Percentiles rank a stretch among this genome's conserved stretches.
Evolutionary conservation across 257 asterid species (phyloP).

Genomic region (Schizonepeta tenuifolia): DNA sequence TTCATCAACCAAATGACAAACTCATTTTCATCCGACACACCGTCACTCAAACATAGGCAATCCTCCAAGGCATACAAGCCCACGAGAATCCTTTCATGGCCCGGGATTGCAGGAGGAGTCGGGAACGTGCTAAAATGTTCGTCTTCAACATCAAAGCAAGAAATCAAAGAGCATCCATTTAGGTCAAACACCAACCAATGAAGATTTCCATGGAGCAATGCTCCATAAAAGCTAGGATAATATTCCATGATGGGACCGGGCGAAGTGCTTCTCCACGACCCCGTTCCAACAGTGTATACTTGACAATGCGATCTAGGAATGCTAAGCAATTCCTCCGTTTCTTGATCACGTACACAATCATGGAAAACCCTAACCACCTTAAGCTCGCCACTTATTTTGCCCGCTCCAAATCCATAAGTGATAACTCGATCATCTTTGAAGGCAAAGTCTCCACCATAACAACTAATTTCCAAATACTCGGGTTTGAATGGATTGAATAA

Average conservation of each 20-base stretch:
- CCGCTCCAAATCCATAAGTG: constrained; percentile 49
- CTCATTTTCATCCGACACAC: neutral
- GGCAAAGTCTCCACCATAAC: neutral
- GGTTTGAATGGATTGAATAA: constrained; percentile 46
- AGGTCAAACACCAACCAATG: constrained; percentile 48
- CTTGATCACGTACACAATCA: neutral
- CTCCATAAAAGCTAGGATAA: constrained; percentile 18
- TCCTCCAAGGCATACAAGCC: constrained; percentile 9
- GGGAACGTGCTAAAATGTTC: neutral
- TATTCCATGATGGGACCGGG: neutral
- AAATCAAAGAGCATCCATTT: neutral
- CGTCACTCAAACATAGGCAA: neutral
- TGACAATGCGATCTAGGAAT: constrained; percentile 31
- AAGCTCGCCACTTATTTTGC: constrained; percentile 30
- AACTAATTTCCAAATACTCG: constrained; percentile 36
- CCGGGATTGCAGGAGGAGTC: neutral
- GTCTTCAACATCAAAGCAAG: neutral
- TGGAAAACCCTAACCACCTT: constrained; percentile 41
- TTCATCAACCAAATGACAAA: constrained; percentile 46
- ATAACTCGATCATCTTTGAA: constrained; percentile 18
- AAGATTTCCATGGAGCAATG: constrained; percentile 43
- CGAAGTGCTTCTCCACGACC: constrained; percentile 36
- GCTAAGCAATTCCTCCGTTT: neutral
- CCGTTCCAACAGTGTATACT: constrained; percentile 51
- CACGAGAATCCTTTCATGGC: neutral